Conservation (phyloP, 1,139 yeast genomes). For the Suhomyces kunorum region DNA sequence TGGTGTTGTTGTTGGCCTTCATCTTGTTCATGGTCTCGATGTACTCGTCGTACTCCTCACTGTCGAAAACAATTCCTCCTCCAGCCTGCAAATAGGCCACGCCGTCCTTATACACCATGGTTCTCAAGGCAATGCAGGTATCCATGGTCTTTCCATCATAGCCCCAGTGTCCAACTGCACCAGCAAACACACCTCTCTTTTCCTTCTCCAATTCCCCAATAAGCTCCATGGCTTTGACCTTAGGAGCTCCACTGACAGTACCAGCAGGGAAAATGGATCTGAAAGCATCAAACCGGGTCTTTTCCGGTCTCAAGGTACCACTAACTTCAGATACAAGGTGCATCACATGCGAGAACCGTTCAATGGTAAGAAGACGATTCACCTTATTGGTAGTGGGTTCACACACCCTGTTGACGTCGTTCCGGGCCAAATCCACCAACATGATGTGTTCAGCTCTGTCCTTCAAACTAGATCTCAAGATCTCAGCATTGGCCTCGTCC, state of each 20-base stretch:
- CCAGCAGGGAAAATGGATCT: slow-evolving; percentile 98
- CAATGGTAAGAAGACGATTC: slow-evolving; percentile 84
- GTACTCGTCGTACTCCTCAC: slow-evolving; percentile 94
- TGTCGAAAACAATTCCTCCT: slow-evolving; percentile 95
- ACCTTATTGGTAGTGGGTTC: slow-evolving; percentile 81
- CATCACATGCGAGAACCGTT: slow-evolving; percentile 96
- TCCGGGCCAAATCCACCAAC: slow-evolving; percentile 96
- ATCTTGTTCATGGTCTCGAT: slow-evolving; percentile 96
- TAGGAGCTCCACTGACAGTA: slow-evolving; percentile 97
- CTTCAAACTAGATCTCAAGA: slow-evolving; percentile 74
- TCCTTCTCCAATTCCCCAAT: slow-evolving; percentile 88
- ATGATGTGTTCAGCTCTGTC: slow-evolving; percentile 98
- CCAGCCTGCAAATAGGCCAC: slow-evolving; percentile 95
- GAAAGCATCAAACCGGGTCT: slow-evolving; percentile 93
- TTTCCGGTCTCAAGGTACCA: slow-evolving; percentile 79
- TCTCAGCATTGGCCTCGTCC: slow-evolving; percentile 79
- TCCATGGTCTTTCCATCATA: slow-evolving; percentile 92
- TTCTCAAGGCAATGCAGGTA: slow-evolving; percentile 94
- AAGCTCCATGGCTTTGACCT: slow-evolving; percentile 93
- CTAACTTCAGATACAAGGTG: slow-evolving; percentile 94
- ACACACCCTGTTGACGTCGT: slow-evolving; percentile 93
- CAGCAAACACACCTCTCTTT: slow-evolving; percentile 95
- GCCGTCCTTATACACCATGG: slow-evolving; percentile 93
- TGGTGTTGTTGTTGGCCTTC: slow-evolving; percentile 88
- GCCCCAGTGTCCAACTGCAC: slow-evolving; percentile 99